A percentile compares a stretch with the other conserved stretches of the same genome.
Conservation (phyloP, 2,329 filamentous ascomycete species). For the Zasmidium citrigriseum region DNA sequence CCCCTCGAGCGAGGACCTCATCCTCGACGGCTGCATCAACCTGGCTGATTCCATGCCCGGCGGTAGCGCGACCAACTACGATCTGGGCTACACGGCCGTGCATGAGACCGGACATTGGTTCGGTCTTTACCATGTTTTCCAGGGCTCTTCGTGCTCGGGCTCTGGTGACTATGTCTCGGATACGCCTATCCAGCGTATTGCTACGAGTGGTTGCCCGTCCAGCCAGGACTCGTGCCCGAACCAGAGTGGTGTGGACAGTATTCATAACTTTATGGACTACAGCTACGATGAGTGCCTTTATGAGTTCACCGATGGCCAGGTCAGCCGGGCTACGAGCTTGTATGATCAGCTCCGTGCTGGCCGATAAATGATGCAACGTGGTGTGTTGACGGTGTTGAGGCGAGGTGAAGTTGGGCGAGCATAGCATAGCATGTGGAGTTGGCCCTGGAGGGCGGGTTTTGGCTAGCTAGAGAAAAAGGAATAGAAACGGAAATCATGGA, state of each 20-base stretch:
- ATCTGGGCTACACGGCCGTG: conserved; percentile 43
- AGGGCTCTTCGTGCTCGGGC: conserved; percentile 42
- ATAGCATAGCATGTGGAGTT: too few species aligned
- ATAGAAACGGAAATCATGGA: too few species aligned
- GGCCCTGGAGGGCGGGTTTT: too few species aligned
- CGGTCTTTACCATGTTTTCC: conserved; percentile 43
- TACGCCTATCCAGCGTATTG: conserved; percentile 38
- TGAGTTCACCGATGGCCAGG: conserved; percentile 20
- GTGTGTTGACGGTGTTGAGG: too few species aligned
- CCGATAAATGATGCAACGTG: too few species aligned
- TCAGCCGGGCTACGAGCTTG: conserved; percentile 11
- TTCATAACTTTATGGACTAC: conserved; percentile 56
- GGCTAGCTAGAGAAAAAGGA: too few species aligned
- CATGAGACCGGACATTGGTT: conserved; percentile 44
- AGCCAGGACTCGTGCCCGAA: conserved; percentile 49
- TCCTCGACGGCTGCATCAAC: conserved; percentile 56
- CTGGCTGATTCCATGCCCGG: conserved; percentile 55
- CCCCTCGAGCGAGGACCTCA: conserved; percentile 40
- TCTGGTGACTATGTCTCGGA: conserved; percentile 45
- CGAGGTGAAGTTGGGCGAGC: too few species aligned
- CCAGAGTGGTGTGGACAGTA: conserved; percentile 43
- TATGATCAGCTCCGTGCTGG: conserved; percentile 19
- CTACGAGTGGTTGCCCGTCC: conserved; percentile 53
- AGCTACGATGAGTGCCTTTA: conserved; percentile 21
- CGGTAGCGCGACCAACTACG: conserved; percentile 48